Percentiles rank a stretch among this genome's conserved stretches.
phyloP scores from a whole-genome alignment of 495 filamentous ascomycete genomes.

The Terfezia claveryi region DNA sequence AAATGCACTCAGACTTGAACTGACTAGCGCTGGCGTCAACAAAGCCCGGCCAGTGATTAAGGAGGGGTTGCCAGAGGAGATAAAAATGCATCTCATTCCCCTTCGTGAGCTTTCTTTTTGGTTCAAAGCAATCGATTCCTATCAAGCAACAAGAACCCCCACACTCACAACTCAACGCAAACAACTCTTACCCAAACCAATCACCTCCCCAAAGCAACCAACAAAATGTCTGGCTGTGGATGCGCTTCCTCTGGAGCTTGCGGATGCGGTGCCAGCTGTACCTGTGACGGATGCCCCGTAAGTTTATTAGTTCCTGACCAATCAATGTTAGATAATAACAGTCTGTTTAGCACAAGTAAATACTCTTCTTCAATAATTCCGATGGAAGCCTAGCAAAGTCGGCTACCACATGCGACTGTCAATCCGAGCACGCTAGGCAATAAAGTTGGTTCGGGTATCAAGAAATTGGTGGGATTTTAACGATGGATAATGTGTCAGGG shows the following conservation, averaged over 20 bases:
- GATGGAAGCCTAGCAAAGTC: too few species aligned
- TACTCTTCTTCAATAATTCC: too few species aligned
- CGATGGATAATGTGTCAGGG: too few species aligned
- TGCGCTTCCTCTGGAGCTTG: conserved; percentile 13
- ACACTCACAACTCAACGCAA: conserved; percentile 3
- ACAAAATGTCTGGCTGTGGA: conserved; percentile 18
- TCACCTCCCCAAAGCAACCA: conserved; percentile 6
- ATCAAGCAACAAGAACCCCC: conserved; percentile 1
- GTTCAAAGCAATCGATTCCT: not conserved
- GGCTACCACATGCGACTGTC: too few species aligned
- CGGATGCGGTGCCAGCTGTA: conserved; percentile 11
- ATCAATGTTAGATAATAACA: too few species aligned
- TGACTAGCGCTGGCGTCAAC: not conserved
- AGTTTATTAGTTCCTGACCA: not conserved
- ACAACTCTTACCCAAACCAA: conserved; percentile 1
- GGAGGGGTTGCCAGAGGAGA: conserved; percentile 1
- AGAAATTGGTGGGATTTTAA: too few species aligned
- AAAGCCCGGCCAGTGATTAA: not conserved
- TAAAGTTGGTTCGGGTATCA: too few species aligned
- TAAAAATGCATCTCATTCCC: conserved; percentile 8
- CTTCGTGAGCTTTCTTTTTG: not conserved
- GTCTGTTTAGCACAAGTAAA: too few species aligned
- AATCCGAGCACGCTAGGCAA: too few species aligned
- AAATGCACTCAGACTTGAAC: conserved; percentile 4
- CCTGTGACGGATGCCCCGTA: conserved; percentile 18